Evolutionary conservation across 2,329 filamentous ascomycete species (phyloP), one percentile per base, ranked within the genome.

Genomic region (Shiraia sp.): DNA sequence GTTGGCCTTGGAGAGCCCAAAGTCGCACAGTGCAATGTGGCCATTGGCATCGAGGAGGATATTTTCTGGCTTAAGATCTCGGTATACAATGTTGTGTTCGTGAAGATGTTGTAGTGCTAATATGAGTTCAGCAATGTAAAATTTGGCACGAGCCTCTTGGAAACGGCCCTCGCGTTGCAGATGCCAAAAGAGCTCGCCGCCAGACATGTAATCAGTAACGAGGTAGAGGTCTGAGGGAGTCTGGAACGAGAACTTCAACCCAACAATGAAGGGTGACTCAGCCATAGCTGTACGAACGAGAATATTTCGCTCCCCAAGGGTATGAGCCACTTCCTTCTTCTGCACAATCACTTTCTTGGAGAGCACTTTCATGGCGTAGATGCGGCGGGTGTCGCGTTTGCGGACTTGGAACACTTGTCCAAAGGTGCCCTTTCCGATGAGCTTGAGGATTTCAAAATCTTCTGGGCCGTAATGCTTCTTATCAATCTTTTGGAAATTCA

Each of bases 331-430:
- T 70, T 99, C 93, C 73, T 99, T 99, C 81, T 99, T 99, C 73
- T 99, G 93, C 17, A 99, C 93, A 62, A 99, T 99, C 38, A 99
- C 93, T 78, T 99, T 99, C 79, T 99, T 99, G 36, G 93, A 96
- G 23, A 99, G 77, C 2, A 99, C 92, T 72, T 99, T 99, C 93
- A 99, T 99, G 49, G 93, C 93, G 64, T 99, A 99, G 47, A 99
- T 96, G 31, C 93, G 86, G 60, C 85, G 84, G 0, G 92, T 96
- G 68, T 99, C 93, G 76, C 89, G 93, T 80, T 99, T 99, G 59
- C 90, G 86, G 6, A 99, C 93, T 69, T 99, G 93, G 68, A 97
- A 99, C 2, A 99, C 93, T 69, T 99, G 93, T 1, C 93, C 93
- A 66, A 99, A 99, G 0, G 93, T 99, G 40, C 93, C 93, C 72